Percentiles rank a stretch among this genome's conserved stretches.
These are phyloP conservation scores for Malassezia sympodialis DNA, from an alignment of 1,284 basidiomycete genomes.

Conservation along the genomic window DNA sequence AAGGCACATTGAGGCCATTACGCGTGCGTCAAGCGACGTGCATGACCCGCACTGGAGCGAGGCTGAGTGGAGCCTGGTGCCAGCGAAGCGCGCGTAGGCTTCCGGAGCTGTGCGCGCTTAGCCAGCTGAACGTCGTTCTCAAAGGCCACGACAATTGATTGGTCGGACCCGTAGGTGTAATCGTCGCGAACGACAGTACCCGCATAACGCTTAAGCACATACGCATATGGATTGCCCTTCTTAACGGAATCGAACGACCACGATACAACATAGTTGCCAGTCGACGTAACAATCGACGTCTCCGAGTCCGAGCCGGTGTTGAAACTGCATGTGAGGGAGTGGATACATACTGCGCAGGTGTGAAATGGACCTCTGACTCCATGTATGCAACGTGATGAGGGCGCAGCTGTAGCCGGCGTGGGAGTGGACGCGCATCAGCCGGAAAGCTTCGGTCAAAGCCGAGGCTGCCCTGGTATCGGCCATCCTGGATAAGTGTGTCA, in stretches of 20 bases:
- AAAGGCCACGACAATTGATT: constrained; percentile 85
- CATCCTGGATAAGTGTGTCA: constrained; percentile 87
- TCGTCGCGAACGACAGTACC: constrained; percentile 31
- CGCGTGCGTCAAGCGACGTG: constrained; percentile 6
- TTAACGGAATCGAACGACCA: constrained; percentile 89
- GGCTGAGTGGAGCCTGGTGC: constrained; percentile 1
- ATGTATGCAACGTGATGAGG: constrained; percentile 92
- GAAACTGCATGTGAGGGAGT: constrained; percentile 57
- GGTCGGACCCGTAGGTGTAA: constrained; percentile 61
- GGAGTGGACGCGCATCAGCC: constrained; percentile 81
- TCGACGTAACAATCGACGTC: constrained; percentile 91
- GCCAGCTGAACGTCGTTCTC: constrained; percentile 86
- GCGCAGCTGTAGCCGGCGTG: constrained; percentile 74
- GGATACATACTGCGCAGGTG: constrained; percentile 67
- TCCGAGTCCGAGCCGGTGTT: constrained; percentile 70
- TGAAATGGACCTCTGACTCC: constrained; percentile 76
- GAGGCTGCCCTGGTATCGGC: constrained; percentile 70
- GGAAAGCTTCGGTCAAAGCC: constrained; percentile 96
- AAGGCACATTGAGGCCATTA: not conserved
- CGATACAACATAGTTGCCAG: constrained; percentile 76
- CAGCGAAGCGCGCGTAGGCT: constrained; percentile 59
- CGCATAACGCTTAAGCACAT: constrained; percentile 74
- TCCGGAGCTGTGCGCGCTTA: constrained; percentile 81
- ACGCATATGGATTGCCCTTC: constrained; percentile 76
- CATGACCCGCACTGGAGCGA: not conserved